Base-by-base conservation (phyloP, 2,329 filamentous ascomycete species). In the Aspergillus versicolor region DNA sequence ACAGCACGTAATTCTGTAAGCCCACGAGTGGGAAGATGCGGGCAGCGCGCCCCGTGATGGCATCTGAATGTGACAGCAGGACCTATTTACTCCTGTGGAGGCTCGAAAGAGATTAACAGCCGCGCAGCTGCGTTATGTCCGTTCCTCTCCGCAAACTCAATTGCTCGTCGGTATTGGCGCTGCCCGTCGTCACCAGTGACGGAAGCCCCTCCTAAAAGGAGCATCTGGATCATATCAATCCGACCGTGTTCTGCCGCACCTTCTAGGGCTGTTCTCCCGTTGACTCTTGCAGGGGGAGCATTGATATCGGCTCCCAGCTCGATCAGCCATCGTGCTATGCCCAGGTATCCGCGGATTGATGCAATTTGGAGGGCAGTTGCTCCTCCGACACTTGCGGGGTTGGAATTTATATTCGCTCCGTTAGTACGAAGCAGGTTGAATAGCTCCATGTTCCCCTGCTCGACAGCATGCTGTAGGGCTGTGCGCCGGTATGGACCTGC, bases 311-410 rank as follows among this genome's bases (percentile, higher is more conserved):
- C 65, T 7, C 58, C 61, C 11, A 56, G 46, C 4, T 65, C 61
- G 11, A 70, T 42, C 11, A 70, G 54, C 8, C 21, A 55, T 2
- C 45, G 41, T 2, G 63, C 58, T n/a, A 67, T 67, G 1, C 63
- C 62, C 21, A 69, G 30, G 17, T 61, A 68, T 4, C 67, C 68
- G 30, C 54, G 46, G n/a, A 64, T 63, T 4, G 63, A 64, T 34
- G 68, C 67, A 30, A 68, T 58, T 45, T 71, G 67, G 27, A 71
- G 59, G 22, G 65, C 65, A 40, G 68, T 71, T 1, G 57, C 67
- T 8, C 68, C 68, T 19, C 49, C 24, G 9, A 50, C 15, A 6
- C 5, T 12, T 2, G 56, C 51, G 2, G 44, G 37, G 19, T 5
- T 9, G 1, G 11, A 21, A 34, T 61, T 59, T 12, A 61, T 34